A percentile compares a stretch with the other conserved stretches of the same genome.
Evolutionary conservation across 768 basidiomycete species (phyloP).

Genomic region (Asterophora parasitica): DNA sequence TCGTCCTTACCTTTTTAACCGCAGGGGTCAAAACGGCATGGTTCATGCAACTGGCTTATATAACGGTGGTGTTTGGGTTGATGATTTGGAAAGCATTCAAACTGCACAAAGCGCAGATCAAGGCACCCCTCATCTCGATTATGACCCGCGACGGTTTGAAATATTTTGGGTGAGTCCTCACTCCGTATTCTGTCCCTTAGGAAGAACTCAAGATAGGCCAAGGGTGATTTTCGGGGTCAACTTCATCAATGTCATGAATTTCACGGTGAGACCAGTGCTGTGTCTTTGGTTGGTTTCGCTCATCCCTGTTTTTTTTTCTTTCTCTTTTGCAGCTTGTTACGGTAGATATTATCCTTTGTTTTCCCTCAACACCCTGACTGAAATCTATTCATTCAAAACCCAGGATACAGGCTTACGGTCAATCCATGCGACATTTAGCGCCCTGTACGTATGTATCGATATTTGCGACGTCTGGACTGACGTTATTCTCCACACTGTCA

Average conservation of each 20-base stretch:
- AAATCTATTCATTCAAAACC: background rate
- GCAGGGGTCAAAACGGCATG: conserved; percentile 11
- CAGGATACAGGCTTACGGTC: conserved; percentile 6
- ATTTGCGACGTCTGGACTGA: background rate
- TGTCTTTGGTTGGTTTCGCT: background rate
- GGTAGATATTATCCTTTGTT: background rate
- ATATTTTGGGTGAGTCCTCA: conserved; percentile 10
- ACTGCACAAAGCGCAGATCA: conserved; percentile 5
- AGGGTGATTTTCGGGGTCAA: conserved; percentile 11
- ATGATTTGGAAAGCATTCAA: conserved; percentile 15
- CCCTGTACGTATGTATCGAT: conserved; percentile 6
- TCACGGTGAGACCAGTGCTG: conserved; percentile 2
- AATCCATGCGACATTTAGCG: conserved; percentile 11
- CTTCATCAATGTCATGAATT: conserved; percentile 14
- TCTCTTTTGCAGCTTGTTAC: conserved; percentile 6
- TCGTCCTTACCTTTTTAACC: background rate
- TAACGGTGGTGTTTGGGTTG: conserved; percentile 13
- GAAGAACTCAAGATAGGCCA: background rate
- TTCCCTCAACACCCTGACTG: background rate
- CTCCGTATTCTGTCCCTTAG: background rate
- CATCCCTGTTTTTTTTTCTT: no score
- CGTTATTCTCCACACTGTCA: background rate
- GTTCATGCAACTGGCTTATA: conserved; percentile 15
- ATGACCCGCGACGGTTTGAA: conserved; percentile 13
- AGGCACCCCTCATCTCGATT: conserved; percentile 11